Evolutionary conservation across 306 rosid species (phyloP), one percentile per base, ranked within the genome.

Genomic region (Canavalia gladiata): DNA sequence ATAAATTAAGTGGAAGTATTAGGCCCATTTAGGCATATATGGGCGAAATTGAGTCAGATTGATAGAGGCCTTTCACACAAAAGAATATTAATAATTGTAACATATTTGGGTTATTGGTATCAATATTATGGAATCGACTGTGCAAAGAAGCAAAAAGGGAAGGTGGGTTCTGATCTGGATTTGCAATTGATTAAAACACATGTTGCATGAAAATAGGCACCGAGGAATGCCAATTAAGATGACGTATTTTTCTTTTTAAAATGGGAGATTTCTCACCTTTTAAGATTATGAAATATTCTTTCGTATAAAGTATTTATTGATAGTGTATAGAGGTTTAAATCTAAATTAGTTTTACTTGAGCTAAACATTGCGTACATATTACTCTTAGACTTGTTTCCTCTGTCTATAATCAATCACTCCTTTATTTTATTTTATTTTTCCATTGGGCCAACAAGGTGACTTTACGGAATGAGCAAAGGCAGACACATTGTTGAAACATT

Each of bases 91-190:
- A 54, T 63, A 45, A 9, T 29, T 18, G 18, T 58, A 70, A 46
- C 49, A 68, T 49, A 68, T 13, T 46, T 68, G 66, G 34, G 10
- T 56, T 45, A 18, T 18, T 18, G 39, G 37, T 30, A n/a, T 28
- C 28, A 41, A 39, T 66, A 34, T 41, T 41, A 33, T 72, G 74
- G 75, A 75, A 8, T 76, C 13, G 6, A 49, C 28, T 35, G 43
- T 42, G 62, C 68, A 65, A n/a, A 60, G 45, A 72, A 28, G 43
- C 30, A 4, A 51, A 34, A 54, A 18, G 37, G 25, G 29, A 68
- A 58, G 65, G 72, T 86, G 82, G 84, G 60, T 56, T 68, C 81
- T 74, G 77, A 84, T 84, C 72, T 30, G 77, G 88, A 86, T 80
- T 79, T 76, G 81, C 87, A 84, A 79, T 41, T 72, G 49, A 62